Evolutionary conservation across 2,329 filamentous ascomycete species (phyloP).

Genomic region (Neofusicoccum laricinum): DNA sequence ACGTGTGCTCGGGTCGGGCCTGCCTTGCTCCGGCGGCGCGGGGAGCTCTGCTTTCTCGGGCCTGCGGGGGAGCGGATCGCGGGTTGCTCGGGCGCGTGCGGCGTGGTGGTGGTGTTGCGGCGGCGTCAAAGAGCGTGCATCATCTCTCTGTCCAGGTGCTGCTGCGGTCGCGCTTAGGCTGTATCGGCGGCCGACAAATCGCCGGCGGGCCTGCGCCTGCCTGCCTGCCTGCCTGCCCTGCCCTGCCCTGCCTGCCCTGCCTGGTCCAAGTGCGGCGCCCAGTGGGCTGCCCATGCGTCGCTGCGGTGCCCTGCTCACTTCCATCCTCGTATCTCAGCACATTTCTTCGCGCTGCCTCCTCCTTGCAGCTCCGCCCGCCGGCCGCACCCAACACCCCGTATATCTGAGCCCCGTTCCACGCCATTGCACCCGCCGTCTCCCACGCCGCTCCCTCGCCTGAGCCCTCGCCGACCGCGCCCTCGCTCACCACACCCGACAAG

Average conservation of each 20-base stretch:
- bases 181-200: background rate
- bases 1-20: slow-evolving; percentile 1
- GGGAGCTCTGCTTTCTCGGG: background rate
- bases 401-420: slow-evolving; percentile 6
- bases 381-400: slow-evolving; percentile 2
- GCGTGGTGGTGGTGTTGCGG: slow-evolving; percentile 1
- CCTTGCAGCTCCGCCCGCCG: slow-evolving; percentile 16
- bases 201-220: background rate
- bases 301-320: slow-evolving; percentile 11
- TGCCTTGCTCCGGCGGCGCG: slow-evolving; percentile 5
- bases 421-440: background rate
- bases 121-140: slow-evolving; percentile 7
- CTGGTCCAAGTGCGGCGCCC: background rate
- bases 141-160: slow-evolving; percentile 3
- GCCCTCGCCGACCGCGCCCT: slow-evolving; percentile 12
- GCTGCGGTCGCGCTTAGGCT: background rate
- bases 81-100: background rate
- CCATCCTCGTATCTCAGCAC: slow-evolving; percentile 15
- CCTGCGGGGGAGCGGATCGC: background rate
- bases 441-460: slow-evolving; percentile 1
- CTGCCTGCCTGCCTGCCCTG: background rate
- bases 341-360: slow-evolving; percentile 12
- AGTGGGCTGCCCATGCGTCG: background rate
- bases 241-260: background rate
- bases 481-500: background rate